Percentiles rank a stretch among this genome's conserved stretches.
phyloP scores from a whole-genome alignment of 768 basidiomycete species.

The Fomitopsis pulvina region DNA sequence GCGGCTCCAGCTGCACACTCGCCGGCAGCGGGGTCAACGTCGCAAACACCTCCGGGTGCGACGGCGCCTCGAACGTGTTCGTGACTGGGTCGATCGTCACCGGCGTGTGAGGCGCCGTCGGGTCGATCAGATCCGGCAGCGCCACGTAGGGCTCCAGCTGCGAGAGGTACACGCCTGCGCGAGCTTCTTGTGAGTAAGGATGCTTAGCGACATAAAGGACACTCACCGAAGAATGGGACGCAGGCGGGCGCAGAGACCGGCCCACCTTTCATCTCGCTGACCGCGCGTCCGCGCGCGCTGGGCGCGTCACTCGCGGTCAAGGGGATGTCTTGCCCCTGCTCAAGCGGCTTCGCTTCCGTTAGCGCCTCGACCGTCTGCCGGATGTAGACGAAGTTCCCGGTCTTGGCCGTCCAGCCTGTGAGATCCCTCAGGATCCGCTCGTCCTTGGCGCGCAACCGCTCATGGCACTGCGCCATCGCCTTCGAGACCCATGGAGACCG shows the following conservation, averaged over 20 bases:
- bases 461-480: conserved; percentile 64
- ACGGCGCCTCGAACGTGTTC: conserved; percentile 58
- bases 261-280: conserved; percentile 27
- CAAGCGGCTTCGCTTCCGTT: conserved; percentile 57
- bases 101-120: conserved; percentile 65
- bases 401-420: conserved; percentile 53
- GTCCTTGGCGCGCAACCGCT: conserved; percentile 62
- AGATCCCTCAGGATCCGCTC: conserved; percentile 68
- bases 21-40: conserved; percentile 64
- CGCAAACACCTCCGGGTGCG: conserved; percentile 75
- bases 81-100: conserved; percentile 60
- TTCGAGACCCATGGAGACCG: conserved; percentile 60
- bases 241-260: conserved; percentile 45
- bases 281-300: conserved; percentile 31
- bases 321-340: conserved; percentile 48
- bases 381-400: conserved; percentile 71
- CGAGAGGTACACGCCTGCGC: conserved; percentile 67
- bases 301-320: conserved; percentile 37
- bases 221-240: conserved; percentile 78
- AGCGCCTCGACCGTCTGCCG: conserved; percentile 58
- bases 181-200: neutral
- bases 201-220: neutral
- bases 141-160: conserved; percentile 58
- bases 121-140: conserved; percentile 78
- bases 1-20: conserved; percentile 75